Evolutionary conservation across 2,329 filamentous ascomycete genomes (phyloP), one percentile per base, ranked within the genome.

Genomic region (Rhynchosporium agropyri): DNA sequence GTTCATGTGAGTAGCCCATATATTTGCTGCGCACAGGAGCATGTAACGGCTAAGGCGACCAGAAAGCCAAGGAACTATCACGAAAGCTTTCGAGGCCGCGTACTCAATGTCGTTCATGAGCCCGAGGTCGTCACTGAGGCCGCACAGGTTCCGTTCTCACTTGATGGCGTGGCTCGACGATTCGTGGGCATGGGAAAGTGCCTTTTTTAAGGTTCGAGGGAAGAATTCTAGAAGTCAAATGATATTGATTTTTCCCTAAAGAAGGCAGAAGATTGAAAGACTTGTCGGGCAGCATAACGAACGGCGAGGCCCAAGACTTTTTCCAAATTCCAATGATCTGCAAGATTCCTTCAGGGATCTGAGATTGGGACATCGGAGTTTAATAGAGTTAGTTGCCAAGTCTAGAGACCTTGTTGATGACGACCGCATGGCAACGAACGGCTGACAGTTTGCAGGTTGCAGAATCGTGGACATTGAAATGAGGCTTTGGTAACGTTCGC

Each of bases 301-400:
- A 28, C 40, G 33, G 51, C 51, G 20, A 40, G 36, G n/a, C 33
- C 40, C 51, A 40, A 53, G 20, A 26, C 1, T 26, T 53, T 26
- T 13, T n/a, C n/a, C n/a, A n/a, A n/a, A n/a, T n/a, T n/a, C n/a
- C 26, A 20, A 33, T 57, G 54, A 57, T 57, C 54, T 57, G 28
- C 54, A 56, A 45, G 38, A 45, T 43, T 56, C 43, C 43, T 58
- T 4, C 55, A 58, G 43, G 55, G 55, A 58, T 58, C 15, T 46
- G 7, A 46, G 43, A 40, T 57, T 38, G 38, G 20, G 26, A 40
- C 26, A 33, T 20, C 13, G 42, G 28, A 58, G 28, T 36, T 48
- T 58, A 36, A 38, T 48, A 58, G 42, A 48, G 20, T 15, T 36
- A 48, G 20, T 15, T 36, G 55, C 55, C 55, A 58, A 58, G 55